These are phyloP conservation scores for Cystofilobasidium capitatum DNA, from an alignment of 768 basidiomycete genomes.

Conservation along the genomic window DNA sequence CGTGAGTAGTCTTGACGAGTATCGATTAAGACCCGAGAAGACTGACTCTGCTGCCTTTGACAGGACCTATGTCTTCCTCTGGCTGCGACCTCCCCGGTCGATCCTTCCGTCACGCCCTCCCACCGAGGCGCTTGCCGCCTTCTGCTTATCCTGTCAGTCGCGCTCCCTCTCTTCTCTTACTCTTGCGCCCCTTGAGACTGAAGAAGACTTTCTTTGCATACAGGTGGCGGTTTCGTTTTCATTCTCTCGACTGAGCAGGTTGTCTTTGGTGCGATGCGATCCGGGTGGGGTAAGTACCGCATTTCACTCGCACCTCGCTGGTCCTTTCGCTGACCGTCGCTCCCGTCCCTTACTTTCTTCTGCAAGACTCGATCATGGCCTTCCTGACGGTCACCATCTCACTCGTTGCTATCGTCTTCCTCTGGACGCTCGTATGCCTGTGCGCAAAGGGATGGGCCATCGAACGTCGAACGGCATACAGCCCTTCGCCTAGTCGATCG, in stretches of 20 bases:
- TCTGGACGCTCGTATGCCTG: conserved; percentile 68
- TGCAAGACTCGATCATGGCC: conserved; percentile 76
- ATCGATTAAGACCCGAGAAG: too few species aligned
- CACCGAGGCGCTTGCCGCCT: conserved; percentile 78
- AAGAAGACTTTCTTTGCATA: not conserved
- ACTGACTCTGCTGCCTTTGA: not conserved
- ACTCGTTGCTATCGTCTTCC: conserved; percentile 73
- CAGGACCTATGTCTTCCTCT: conserved; percentile 83
- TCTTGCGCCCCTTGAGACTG: not conserved
- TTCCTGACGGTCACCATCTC: conserved; percentile 69
- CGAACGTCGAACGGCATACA: not conserved
- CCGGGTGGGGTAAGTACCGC: conserved; percentile 64
- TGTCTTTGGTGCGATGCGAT: conserved; percentile 80
- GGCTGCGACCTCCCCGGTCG: conserved; percentile 71
- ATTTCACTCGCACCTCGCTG: conserved; percentile 30
- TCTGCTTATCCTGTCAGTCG: conserved; percentile 59
- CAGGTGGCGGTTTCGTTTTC: conserved; percentile 70
- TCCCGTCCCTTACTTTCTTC: conserved; percentile 14
- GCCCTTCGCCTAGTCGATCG: too few species aligned
- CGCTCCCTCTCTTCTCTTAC: not conserved
- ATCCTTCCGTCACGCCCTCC: conserved; percentile 86
- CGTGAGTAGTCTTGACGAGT: conserved; percentile 36
- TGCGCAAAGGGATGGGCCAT: conserved; percentile 65
- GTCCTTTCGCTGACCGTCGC: not conserved
- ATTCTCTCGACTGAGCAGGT: conserved; percentile 84